Evolutionary conservation across 306 rosid species (phyloP).

Genomic region (Vigna reflexopilosa): DNA sequence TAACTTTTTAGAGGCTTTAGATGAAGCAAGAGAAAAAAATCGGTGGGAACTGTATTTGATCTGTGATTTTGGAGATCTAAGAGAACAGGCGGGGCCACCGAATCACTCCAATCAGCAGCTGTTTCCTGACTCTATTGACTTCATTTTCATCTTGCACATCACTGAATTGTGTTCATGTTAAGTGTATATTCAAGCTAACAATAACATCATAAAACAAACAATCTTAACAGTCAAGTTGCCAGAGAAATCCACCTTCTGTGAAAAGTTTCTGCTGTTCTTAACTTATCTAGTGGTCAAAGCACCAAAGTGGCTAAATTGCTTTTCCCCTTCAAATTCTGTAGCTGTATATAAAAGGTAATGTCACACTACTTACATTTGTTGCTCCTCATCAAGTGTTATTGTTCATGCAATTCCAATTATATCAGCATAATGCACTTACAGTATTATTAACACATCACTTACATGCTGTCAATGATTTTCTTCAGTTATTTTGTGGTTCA

Average conservation of each 20-base stretch:
- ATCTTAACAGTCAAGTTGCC: conserved; percentile 16
- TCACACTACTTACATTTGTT: neutral
- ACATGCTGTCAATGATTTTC: neutral
- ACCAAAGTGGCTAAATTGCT: conserved; percentile 12
- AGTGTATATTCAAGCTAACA: neutral
- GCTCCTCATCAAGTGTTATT: neutral
- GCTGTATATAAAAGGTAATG: neutral
- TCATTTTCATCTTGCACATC: neutral
- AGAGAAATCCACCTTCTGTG: neutral
- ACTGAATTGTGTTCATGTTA: conserved; percentile 1
- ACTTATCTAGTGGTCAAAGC: neutral
- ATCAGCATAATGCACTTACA: neutral
- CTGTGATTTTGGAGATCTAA: neutral
- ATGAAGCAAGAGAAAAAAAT: neutral
- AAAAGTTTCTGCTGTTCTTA: neutral
- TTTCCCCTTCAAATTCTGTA: neutral
- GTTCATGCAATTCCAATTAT: neutral
- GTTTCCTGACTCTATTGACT: neutral
- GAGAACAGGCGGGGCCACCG: conserved; percentile 30
- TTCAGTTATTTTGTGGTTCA: neutral
- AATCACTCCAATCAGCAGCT: neutral
- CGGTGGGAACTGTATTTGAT: neutral
- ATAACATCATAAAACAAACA: conserved; percentile 1
- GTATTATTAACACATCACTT: neutral
- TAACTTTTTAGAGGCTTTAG: neutral